A percentile compares a stretch with the other conserved stretches of the same genome.
Conservation (phyloP, 2,329 filamentous ascomycete genomes). For the Camillea tinctor region DNA sequence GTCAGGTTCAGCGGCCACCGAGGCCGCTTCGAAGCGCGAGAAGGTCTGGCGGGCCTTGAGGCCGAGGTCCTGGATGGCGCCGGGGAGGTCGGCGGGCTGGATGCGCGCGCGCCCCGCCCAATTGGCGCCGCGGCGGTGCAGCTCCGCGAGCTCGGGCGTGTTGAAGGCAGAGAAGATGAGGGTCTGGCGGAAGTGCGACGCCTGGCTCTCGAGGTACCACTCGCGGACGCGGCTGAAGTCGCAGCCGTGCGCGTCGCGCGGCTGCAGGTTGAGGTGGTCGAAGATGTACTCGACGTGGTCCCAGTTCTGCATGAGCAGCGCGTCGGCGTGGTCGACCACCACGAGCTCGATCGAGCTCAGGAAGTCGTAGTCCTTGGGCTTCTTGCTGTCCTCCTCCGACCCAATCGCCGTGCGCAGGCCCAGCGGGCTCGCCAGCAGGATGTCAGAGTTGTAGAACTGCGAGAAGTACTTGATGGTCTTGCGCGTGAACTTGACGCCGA, state of each 20-base stretch:
- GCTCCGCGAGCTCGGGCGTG: conserved; percentile 81
- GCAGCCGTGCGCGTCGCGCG: conserved; percentile 84
- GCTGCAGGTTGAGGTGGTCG: conserved; percentile 85
- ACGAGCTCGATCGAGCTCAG: conserved; percentile 90
- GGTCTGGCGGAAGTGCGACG: conserved; percentile 79
- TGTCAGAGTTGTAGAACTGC: conserved; percentile 94
- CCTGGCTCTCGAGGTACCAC: conserved; percentile 91
- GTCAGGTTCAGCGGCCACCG: conserved; percentile 76
- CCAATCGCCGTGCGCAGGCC: conserved; percentile 90
- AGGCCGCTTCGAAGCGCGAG: conserved; percentile 73
- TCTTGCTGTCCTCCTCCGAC: conserved; percentile 66
- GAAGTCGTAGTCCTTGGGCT: conserved; percentile 81
- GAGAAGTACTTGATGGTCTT: conserved; percentile 95
- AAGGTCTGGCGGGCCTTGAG: conserved; percentile 83
- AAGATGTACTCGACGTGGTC: conserved; percentile 93
- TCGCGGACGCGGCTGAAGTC: conserved; percentile 87
- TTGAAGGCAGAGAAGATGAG: conserved; percentile 79
- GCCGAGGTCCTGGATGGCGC: conserved; percentile 71
- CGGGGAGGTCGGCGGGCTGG: conserved; percentile 64
- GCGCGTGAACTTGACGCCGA: conserved; percentile 95
- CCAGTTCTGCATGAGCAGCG: conserved; percentile 97
- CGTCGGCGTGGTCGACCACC: conserved; percentile 88
- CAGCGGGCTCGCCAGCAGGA: conserved; percentile 86
- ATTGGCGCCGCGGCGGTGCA: conserved; percentile 80
- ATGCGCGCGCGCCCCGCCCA: conserved; percentile 76